Evolutionary conservation across 2,329 filamentous ascomycete genomes (phyloP).

Genomic region (Ascochyta viciae-villosae): DNA sequence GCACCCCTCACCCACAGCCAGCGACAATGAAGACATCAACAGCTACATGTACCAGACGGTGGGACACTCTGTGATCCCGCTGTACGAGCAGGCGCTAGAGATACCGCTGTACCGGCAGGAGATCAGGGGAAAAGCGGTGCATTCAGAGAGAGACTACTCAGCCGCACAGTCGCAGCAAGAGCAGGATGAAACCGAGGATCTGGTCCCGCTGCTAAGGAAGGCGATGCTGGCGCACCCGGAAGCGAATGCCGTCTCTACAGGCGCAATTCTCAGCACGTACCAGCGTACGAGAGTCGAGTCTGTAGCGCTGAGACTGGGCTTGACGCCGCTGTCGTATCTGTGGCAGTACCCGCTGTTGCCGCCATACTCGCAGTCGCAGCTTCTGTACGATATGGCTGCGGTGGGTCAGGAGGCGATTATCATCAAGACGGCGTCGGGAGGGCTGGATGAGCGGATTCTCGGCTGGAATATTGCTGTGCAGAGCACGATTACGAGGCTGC

Average conservation of each 20-base stretch:
- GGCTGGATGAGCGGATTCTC: conserved; percentile 79
- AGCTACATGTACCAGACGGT: conserved; percentile 99
- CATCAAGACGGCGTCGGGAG: conserved; percentile 92
- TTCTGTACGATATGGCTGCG: conserved; percentile 82
- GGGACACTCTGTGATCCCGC: conserved; percentile 83
- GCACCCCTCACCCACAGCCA: conserved; percentile 61
- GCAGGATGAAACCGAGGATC: conserved; percentile 85
- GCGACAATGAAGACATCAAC: conserved; percentile 72
- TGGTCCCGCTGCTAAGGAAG: conserved; percentile 74
- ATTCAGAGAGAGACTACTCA: conserved; percentile 74
- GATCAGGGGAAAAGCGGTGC: conserved; percentile 75
- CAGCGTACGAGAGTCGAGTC: conserved; percentile 96
- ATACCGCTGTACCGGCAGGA: conserved; percentile 83
- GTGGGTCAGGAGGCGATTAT: conserved; percentile 86
- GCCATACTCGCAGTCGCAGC: conserved; percentile 53
- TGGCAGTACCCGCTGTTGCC: conserved; percentile 89
- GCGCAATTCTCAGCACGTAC: conserved; percentile 93
- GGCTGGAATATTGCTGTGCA: conserved; percentile 78
- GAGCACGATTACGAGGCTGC: conserved; percentile 55
- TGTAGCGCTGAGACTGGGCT: conserved; percentile 81
- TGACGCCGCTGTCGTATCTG: conserved; percentile 83
- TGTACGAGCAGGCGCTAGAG: conserved; percentile 79
- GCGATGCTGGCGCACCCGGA: conserved; percentile 75
- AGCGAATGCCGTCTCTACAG: conserved; percentile 85
- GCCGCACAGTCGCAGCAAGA: conserved; percentile 25